These are phyloP conservation scores for Entomophthora muscae DNA, from an alignment of 371 early-diverging fungal species.

Conservation along the genomic window DNA sequence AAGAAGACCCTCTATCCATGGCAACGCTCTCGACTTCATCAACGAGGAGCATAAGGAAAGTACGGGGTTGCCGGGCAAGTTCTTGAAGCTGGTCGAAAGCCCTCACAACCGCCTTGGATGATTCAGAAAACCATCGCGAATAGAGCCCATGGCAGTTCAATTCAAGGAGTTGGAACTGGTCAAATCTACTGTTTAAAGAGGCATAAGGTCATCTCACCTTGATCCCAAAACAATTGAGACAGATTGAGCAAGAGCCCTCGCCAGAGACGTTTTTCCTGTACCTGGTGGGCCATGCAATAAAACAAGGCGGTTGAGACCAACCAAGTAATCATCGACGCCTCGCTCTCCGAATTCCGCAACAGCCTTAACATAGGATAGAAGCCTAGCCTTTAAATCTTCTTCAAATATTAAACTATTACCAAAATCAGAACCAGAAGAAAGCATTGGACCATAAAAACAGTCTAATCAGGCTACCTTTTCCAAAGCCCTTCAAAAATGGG, in stretches of 20 bases:
- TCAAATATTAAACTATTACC: neutral
- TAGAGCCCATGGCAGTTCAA: conserved; percentile 47
- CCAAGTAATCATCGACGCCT: neutral
- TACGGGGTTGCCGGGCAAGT: conserved; percentile 25
- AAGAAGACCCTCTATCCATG: conserved; percentile 32
- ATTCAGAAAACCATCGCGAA: conserved; percentile 47
- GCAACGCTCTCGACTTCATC: conserved; percentile 51
- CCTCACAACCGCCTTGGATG: conserved; percentile 39
- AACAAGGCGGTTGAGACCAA: conserved; percentile 17
- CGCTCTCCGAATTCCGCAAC: neutral
- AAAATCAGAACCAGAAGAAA: neutral
- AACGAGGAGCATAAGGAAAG: conserved; percentile 37
- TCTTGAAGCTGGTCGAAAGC: conserved; percentile 30
- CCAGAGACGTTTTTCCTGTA: conserved; percentile 52
- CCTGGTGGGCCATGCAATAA: conserved; percentile 49
- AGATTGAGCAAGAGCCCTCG: conserved; percentile 43
- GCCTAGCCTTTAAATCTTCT: neutral
- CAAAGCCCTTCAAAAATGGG: neutral
- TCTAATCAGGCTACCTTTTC: neutral
- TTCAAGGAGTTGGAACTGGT: conserved; percentile 30
- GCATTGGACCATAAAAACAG: neutral
- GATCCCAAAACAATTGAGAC: conserved; percentile 30
- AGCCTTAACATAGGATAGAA: neutral
- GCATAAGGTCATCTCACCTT: conserved; percentile 13
- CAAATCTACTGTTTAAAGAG: conserved; percentile 13